Evolutionary conservation across 2,329 filamentous ascomycete genomes (phyloP).

Genomic region (Cladosporium sphaerospermum): DNA sequence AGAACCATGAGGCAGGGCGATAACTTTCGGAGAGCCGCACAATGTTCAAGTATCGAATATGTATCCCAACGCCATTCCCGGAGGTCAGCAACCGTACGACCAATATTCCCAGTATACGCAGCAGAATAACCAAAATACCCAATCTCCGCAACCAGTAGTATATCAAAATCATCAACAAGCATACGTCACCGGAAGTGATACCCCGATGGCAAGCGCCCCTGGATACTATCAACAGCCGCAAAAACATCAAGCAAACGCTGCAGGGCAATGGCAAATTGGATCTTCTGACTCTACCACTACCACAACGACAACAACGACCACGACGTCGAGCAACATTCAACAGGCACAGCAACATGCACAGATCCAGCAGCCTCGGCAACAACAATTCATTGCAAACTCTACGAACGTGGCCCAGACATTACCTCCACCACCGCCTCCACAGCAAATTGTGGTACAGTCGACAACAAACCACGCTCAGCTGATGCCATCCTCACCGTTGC

Average conservation of each 20-base stretch:
- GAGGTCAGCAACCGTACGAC: not conserved
- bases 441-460: not conserved
- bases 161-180: not conserved
- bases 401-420: not conserved
- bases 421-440: not conserved
- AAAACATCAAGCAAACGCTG: not conserved
- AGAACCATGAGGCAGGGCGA: no score
- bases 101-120: not conserved
- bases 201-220: not conserved
- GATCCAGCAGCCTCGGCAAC: not conserved
- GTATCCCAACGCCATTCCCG: not conserved
- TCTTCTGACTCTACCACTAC: not conserved
- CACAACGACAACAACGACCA: slow-evolving; percentile 9
- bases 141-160: no score
- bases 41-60: not conserved
- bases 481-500: not conserved
- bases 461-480: not conserved
- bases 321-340: not conserved
- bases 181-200: not conserved
- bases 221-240: not conserved
- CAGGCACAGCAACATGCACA: not conserved
- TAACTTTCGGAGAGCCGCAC: no score
- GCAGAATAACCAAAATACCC: not conserved
- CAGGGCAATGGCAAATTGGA: not conserved
- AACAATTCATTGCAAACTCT: not conserved